These are phyloP conservation scores for Coprinopsis cinerea DNA, from an alignment of 768 basidiomycete genomes.

Conservation along the genomic window DNA sequence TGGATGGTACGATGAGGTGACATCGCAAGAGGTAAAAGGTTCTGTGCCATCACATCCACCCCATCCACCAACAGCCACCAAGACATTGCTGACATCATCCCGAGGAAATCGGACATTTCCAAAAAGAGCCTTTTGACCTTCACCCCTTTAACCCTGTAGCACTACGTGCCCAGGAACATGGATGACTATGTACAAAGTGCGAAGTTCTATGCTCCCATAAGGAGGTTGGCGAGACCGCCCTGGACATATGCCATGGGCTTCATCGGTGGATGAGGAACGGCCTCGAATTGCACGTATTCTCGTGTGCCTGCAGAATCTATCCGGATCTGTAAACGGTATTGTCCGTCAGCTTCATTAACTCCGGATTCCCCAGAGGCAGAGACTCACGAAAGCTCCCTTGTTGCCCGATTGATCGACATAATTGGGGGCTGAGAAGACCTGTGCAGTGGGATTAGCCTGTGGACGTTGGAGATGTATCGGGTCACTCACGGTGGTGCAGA, in stretches of 20 bases:
- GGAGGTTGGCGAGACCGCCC: constrained; percentile 58
- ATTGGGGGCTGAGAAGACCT: constrained; percentile 95
- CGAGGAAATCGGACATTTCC: no score
- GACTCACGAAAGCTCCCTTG: constrained; percentile 83
- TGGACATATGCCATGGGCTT: constrained; percentile 89
- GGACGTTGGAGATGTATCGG: background rate
- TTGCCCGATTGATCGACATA: constrained; percentile 90
- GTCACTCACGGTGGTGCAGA: constrained; percentile 78
- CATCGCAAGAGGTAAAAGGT: no score
- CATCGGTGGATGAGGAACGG: constrained; percentile 82
- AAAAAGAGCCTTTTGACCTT: no score
- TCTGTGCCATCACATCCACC: no score
- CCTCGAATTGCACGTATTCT: constrained; percentile 78
- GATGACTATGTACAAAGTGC: background rate
- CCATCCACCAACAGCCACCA: no score
- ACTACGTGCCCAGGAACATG: background rate
- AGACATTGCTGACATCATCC: no score
- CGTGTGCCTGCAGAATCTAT: constrained; percentile 73
- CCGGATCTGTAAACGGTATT: constrained; percentile 49
- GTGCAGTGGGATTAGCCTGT: background rate
- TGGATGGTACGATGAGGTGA: no score
- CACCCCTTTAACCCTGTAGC: no score
- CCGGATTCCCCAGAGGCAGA: background rate
- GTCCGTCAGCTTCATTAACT: background rate
- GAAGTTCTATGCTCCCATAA: constrained; percentile 46